Evolutionary conservation across 495 filamentous ascomycete genomes (phyloP).

Genomic region (Penicillium angulare): DNA sequence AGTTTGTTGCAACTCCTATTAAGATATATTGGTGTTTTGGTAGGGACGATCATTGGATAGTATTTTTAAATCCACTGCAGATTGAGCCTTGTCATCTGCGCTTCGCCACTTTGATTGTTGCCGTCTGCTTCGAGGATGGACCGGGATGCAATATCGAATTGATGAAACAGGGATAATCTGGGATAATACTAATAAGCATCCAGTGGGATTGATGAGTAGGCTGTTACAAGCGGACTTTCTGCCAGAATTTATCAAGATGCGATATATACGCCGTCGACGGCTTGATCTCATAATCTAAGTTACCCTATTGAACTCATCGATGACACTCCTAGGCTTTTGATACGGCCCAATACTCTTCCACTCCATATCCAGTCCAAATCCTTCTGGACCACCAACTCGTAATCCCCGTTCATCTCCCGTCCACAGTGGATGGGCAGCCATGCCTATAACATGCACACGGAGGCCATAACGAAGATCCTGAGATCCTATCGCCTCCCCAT

Average conservation of each 20-base stretch:
- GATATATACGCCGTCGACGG: background rate
- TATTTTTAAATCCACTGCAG: too few species aligned
- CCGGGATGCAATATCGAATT: too few species aligned
- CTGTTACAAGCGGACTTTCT: too few species aligned
- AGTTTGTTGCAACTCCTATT: too few species aligned
- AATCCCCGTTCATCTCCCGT: constrained; percentile 28
- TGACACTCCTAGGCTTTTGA: constrained; percentile 21
- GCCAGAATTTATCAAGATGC: background rate
- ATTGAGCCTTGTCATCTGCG: too few species aligned
- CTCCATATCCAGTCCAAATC: constrained; percentile 25
- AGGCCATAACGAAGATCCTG: constrained; percentile 38
- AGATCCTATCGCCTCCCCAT: constrained; percentile 31
- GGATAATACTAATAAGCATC: too few species aligned
- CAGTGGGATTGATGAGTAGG: too few species aligned
- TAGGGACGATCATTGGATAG: too few species aligned
- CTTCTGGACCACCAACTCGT: constrained; percentile 34
- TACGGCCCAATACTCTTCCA: constrained; percentile 24
- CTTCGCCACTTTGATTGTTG: too few species aligned
- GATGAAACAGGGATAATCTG: too few species aligned
- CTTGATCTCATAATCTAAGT: background rate
- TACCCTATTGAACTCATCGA: constrained; percentile 18
- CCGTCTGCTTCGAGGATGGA: too few species aligned
- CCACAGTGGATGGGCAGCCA: constrained; percentile 37
- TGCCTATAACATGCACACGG: constrained; percentile 33
- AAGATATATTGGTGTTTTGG: too few species aligned